phyloP scores from a whole-genome alignment of 2,329 filamentous ascomycete species.

The Fusarium sp. region DNA sequence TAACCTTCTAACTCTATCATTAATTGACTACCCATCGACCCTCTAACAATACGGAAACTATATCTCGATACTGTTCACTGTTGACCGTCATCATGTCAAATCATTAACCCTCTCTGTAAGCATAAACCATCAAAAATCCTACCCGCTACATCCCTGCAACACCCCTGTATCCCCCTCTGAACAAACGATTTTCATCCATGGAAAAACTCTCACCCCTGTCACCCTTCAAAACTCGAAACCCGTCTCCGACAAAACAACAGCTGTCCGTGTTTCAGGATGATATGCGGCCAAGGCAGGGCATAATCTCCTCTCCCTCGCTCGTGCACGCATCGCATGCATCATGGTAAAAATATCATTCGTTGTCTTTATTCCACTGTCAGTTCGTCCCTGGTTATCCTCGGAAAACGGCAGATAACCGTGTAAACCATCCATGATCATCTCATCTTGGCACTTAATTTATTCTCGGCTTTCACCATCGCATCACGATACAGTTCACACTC shows the following conservation, averaged over 20 bases:
- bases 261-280: constrained; percentile 32
- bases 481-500: neutral
- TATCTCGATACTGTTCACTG: neutral
- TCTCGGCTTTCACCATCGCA: neutral
- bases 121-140: constrained; percentile 2
- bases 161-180: constrained; percentile 1
- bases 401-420: constrained; percentile 3
- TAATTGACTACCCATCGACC: neutral
- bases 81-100: neutral
- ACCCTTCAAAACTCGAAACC: constrained; percentile 25
- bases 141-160: neutral
- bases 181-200: constrained; percentile 33
- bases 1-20: neutral
- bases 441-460: neutral
- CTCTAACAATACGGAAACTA: neutral
- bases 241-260: constrained; percentile 22
- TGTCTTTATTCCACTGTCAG: constrained; percentile 3
- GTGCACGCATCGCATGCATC: constrained; percentile 2
- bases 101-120: neutral
- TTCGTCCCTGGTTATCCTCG: constrained; percentile 10
- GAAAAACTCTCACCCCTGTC: constrained; percentile 30
- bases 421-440: neutral
- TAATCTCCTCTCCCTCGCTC: neutral
- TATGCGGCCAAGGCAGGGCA: constrained; percentile 4
- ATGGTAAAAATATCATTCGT: constrained; percentile 7